Evolutionary conservation across 176 grass and related monocot species (phyloP), one percentile per base, ranked within the genome.

Genomic region (Pontederia crassipes): DNA sequence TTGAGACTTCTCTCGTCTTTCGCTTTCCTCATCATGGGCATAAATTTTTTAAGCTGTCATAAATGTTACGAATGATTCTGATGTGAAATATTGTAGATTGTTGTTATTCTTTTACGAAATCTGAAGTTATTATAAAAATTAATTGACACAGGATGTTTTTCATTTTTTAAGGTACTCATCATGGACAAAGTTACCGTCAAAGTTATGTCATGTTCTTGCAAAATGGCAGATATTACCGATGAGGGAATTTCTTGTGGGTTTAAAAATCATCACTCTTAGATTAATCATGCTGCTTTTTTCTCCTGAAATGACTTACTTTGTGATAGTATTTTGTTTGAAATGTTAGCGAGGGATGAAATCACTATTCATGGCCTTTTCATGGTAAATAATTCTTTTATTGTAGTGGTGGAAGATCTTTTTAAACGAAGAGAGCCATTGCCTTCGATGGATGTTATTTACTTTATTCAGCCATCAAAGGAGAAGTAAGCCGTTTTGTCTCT

Each of bases 401-500:
- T 73, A 97, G 93, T 97, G 87, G 87, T 97, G 12, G 93, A 97
- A 76, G 93, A 97, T 76, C 56, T 97, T 72, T 91, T 75, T 81
- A 97, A 88, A 78, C 62, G 93, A 97, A 88, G 93, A 75, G 82
- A 97, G 68, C 93, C 93, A 11, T 82, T 97, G 74, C 87, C 84
- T 74, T 88, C 83, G 16, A 97, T 97, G 93, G 87, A 97, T 77
- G 93, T 81, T 24, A 97, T 97, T 61, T 97, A 97, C 71, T 97
- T 97, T 73, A 60, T 97, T 11, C 87, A 88, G 45, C 93, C 93
- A 80, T 61, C 83, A 24, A 97, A 97, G 88, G 93, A 97, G 68
- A 97, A 97, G 93, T 97, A 97, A 57, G 16, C 12, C 32, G 27
- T 58, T 46, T 62, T 18, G 13, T 45, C 3, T 66, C 20, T 65